phyloP scores from a whole-genome alignment of 225 moss, liverwort and hornwort genomes.

The Antitrichia curtipendula region DNA sequence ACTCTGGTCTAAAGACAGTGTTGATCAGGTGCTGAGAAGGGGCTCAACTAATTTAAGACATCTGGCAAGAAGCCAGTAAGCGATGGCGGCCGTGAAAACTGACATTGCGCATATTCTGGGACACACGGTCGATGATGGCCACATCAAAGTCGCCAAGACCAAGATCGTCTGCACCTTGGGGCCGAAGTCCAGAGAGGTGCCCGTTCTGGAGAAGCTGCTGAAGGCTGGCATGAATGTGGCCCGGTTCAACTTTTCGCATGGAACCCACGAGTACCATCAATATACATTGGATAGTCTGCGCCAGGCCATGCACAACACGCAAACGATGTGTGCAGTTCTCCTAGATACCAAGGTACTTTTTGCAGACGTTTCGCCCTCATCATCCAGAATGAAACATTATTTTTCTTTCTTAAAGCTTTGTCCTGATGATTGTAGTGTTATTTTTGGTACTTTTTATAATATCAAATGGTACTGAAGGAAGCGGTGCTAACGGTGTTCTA shows the following conservation, averaged over 20 bases:
- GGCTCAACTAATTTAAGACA: not conserved
- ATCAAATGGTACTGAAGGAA: not conserved
- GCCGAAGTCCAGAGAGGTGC: slow-evolving; percentile 72
- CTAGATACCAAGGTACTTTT: slow-evolving; percentile 60
- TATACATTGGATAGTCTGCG: slow-evolving; percentile 60
- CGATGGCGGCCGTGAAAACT: slow-evolving; percentile 15
- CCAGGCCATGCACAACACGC: slow-evolving; percentile 53
- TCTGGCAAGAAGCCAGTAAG: not conserved
- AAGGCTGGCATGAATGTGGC: slow-evolving; percentile 86
- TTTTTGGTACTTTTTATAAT: not conserved
- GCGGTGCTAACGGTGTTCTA: not conserved
- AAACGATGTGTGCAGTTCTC: slow-evolving; percentile 75
- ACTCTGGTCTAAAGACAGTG: not conserved
- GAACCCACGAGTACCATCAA: slow-evolving; percentile 71
- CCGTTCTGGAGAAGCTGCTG: slow-evolving; percentile 66
- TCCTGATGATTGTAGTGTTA: not conserved
- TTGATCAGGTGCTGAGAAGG: not conserved
- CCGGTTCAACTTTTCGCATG: slow-evolving; percentile 88
- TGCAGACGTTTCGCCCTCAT: not conserved
- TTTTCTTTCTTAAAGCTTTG: too few relatives aligned
- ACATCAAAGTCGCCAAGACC: slow-evolving; percentile 40
- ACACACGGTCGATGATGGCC: slow-evolving; percentile 3
- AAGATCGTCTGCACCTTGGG: slow-evolving; percentile 86
- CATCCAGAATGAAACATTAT: not conserved
- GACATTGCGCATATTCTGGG: slow-evolving; percentile 21